Percentiles rank a stretch among this genome's conserved stretches.
These are phyloP conservation scores for Penicillium paradoxum DNA, from an alignment of 495 filamentous ascomycete genomes.

Conservation along the genomic window DNA sequence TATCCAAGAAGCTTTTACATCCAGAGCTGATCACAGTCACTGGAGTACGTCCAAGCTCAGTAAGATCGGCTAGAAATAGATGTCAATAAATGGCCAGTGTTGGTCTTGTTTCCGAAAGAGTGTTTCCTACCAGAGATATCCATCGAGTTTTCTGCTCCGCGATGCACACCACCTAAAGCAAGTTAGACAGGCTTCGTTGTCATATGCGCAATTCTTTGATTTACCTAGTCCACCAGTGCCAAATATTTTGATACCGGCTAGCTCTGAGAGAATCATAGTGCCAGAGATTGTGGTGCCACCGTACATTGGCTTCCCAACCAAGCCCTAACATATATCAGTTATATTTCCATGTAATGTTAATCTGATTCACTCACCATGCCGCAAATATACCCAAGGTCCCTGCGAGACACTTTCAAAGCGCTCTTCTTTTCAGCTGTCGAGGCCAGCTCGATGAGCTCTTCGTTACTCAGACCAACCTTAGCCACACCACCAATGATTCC, in stretches of 20 bases:
- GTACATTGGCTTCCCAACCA: conserved; percentile 61
- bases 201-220: neutral
- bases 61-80: conserved; percentile 65
- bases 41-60: conserved; percentile 86
- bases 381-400: conserved; percentile 76
- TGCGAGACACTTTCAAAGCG: conserved; percentile 74
- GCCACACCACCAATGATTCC: conserved; percentile 79
- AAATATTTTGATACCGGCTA: conserved; percentile 89
- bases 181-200: neutral
- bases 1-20: conserved; percentile 93
- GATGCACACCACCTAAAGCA: conserved; percentile 79
- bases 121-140: conserved; percentile 63
- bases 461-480: conserved; percentile 64
- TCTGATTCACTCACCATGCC: conserved; percentile 59
- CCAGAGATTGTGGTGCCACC: conserved; percentile 91
- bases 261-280: conserved; percentile 82
- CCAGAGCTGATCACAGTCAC: conserved; percentile 86
- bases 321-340: conserved; percentile 42
- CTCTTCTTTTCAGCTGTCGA: conserved; percentile 56
- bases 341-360: neutral
- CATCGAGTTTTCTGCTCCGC: conserved; percentile 78
- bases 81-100: neutral
- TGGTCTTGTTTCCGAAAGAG: neutral
- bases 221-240: conserved; percentile 66
- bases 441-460: conserved; percentile 67